phyloP scores from a whole-genome alignment of 495 filamentous ascomycete species.

The Penicillium verhagenii region DNA sequence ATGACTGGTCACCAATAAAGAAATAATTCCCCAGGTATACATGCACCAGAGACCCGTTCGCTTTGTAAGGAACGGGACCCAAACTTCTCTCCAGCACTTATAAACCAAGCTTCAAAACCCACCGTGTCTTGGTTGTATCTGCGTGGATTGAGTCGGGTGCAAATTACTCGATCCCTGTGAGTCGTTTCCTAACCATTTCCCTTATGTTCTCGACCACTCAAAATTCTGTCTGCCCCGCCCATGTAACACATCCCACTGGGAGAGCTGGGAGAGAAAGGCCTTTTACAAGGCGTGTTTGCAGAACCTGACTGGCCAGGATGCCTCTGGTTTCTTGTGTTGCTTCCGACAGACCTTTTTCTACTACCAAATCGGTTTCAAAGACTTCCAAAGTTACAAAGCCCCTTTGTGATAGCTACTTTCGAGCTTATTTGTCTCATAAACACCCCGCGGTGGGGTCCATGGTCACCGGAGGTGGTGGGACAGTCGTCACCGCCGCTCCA shows the following conservation, averaged over 20 bases:
- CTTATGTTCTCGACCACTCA: slow-evolving; percentile 4
- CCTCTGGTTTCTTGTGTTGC: slow-evolving; percentile 2
- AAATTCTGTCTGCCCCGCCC: slow-evolving; percentile 16
- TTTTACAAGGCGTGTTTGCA: slow-evolving; percentile 8
- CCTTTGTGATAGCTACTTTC: not conserved
- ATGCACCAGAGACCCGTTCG: slow-evolving; percentile 5
- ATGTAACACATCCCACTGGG: slow-evolving; percentile 15
- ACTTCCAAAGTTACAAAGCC: not conserved
- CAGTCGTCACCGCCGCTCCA: not conserved
- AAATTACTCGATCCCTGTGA: slow-evolving; percentile 32
- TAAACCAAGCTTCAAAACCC: slow-evolving; percentile 11
- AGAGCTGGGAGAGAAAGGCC: too few species aligned
- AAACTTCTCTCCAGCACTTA: slow-evolving; percentile 26
- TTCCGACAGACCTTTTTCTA: not conserved
- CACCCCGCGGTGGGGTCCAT: not conserved
- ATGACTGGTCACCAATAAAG: slow-evolving; percentile 2
- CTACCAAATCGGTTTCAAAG: slow-evolving; percentile 18
- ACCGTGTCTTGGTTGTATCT: slow-evolving; percentile 34
- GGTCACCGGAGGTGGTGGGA: not conserved
- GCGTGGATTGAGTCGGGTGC: slow-evolving; percentile 34
- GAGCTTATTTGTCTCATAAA: not conserved
- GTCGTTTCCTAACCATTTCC: slow-evolving; percentile 12
- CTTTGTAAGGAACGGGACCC: slow-evolving; percentile 31
- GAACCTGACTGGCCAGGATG: not conserved
- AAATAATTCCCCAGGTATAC: slow-evolving; percentile 8